Evolutionary conservation across 2,329 filamentous ascomycete genomes (phyloP).

Genomic region (Fusarium incarnatum): DNA sequence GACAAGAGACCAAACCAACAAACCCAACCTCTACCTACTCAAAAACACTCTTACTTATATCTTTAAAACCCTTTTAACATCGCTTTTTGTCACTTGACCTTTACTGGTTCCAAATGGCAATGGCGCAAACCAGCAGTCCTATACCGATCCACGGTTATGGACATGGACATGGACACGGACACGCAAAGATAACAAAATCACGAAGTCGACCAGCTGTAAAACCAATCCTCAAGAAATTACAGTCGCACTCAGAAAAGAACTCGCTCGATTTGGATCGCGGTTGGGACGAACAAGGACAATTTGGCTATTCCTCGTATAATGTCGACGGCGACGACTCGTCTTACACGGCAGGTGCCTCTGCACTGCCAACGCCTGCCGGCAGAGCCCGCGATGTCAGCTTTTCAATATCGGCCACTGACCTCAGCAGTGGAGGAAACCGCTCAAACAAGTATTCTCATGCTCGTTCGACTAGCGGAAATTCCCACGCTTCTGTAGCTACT

Average conservation of each 20-base stretch:
- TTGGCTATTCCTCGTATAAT: constrained; percentile 47
- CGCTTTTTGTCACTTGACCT: neutral
- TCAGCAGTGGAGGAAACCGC: constrained; percentile 45
- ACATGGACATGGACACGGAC: constrained; percentile 33
- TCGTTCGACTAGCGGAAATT: constrained; percentile 69
- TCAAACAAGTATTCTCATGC: constrained; percentile 64
- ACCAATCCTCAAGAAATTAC: constrained; percentile 71
- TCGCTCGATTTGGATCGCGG: constrained; percentile 71
- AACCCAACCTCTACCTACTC: constrained; percentile 17
- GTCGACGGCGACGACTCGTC: constrained; percentile 45
- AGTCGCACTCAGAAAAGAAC: constrained; percentile 67
- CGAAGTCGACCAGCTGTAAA: constrained; percentile 64
- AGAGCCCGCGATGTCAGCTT: constrained; percentile 60
- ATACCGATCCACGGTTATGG: constrained; percentile 41
- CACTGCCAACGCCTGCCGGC: constrained; percentile 37
- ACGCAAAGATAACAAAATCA: constrained; percentile 56
- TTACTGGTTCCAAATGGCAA: constrained; percentile 30
- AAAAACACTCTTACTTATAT: constrained; percentile 27
- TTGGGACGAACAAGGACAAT: constrained; percentile 65
- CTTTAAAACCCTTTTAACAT: neutral
- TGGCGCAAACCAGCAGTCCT: constrained; percentile 44
- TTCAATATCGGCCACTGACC: constrained; percentile 54
- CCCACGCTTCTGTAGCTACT: constrained; percentile 67
- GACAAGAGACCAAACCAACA: constrained; percentile 14
- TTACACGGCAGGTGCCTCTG: constrained; percentile 39